These are phyloP conservation scores for Sugiyamaella pinicola DNA, from an alignment of 1,139 yeast species.

Conservation along the genomic window DNA sequence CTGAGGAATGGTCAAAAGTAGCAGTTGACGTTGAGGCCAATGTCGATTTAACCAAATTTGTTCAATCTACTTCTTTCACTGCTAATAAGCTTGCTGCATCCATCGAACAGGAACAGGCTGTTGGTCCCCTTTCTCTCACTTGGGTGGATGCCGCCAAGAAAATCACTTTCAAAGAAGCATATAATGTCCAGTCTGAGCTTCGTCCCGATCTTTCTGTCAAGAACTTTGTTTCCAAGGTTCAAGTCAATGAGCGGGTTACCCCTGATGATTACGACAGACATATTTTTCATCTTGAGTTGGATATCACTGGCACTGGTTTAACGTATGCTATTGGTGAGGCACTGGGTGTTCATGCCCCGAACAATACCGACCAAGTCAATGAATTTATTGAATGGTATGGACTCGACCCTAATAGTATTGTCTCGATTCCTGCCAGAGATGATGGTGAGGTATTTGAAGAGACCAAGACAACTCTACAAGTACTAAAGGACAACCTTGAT, in stretches of 20 bases:
- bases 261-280: conserved; percentile 89
- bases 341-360: conserved; percentile 91
- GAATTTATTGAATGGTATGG: conserved; percentile 73
- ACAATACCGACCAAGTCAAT: conserved; percentile 63
- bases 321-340: conserved; percentile 96
- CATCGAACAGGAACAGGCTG: conserved; percentile 19
- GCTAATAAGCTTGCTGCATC: conserved; percentile 23
- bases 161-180: conserved; percentile 82
- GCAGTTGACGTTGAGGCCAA: conserved; percentile 36
- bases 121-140: conserved; percentile 52
- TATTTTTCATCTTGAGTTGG: conserved; percentile 96
- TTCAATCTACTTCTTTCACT: conserved; percentile 33
- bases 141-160: conserved; percentile 66
- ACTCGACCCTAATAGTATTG: conserved; percentile 64
- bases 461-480: conserved; percentile 79
- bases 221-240: conserved; percentile 85
- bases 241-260: conserved; percentile 91
- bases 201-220: conserved; percentile 91
- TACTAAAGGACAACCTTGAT: conserved; percentile 77
- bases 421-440: conserved; percentile 74
- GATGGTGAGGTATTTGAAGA: conserved; percentile 57
- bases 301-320: conserved; percentile 85
- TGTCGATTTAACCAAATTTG: conserved; percentile 42
- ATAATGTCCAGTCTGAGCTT: conserved; percentile 53
- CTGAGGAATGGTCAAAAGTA: conserved; percentile 22